Evolutionary conservation across 306 rosid species (phyloP).

Genomic region (Quercus suber): DNA sequence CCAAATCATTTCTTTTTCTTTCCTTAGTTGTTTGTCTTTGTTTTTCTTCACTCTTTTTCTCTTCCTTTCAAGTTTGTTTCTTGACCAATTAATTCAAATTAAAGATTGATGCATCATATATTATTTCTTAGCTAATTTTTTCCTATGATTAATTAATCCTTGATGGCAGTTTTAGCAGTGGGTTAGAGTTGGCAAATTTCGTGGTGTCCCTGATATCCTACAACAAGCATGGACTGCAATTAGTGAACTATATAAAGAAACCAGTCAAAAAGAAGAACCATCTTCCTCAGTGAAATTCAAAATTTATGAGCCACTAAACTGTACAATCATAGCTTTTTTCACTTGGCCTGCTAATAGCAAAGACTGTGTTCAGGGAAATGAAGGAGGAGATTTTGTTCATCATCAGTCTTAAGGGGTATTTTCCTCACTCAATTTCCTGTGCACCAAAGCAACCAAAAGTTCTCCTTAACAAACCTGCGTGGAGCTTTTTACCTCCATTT

Average conservation of each 20-base stretch:
- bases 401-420: constrained; percentile 13
- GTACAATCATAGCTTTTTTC: constrained; percentile 38
- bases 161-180: constrained; percentile 28
- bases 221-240: constrained; percentile 3
- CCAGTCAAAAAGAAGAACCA: too few species aligned
- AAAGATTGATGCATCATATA: too few species aligned
- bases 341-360: constrained; percentile 7
- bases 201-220: too few species aligned
- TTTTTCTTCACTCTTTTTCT: too few species aligned
- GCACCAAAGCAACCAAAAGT: constrained; percentile 1
- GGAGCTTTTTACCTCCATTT: constrained; percentile 20
- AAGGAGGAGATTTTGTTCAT: constrained; percentile 14
- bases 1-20: too few species aligned
- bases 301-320: neutral
- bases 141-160: too few species aligned
- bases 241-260: neutral
- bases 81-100: too few species aligned
- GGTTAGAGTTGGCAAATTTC: too few species aligned
- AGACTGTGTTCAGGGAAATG: neutral
- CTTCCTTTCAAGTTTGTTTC: too few species aligned
- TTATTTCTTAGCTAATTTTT: neutral
- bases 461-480: constrained; percentile 34
- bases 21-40: too few species aligned
- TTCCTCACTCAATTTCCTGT: constrained; percentile 41
- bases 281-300: neutral